Evolutionary conservation across 768 basidiomycete genomes (phyloP).

Genomic region (Tephrocybe sp.): DNA sequence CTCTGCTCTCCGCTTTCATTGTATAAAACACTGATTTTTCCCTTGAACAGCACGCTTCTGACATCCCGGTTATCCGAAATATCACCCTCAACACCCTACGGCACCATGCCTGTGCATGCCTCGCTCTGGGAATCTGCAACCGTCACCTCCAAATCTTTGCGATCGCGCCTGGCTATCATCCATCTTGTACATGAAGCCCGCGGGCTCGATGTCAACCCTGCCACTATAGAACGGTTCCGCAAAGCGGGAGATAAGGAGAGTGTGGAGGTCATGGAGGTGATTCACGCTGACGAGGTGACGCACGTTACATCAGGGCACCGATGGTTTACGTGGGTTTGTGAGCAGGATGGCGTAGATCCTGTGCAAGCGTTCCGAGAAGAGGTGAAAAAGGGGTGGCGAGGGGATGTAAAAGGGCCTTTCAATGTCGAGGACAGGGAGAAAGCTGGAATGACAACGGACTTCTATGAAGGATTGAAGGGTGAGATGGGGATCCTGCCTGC

Average conservation of each 20-base stretch:
- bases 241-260: slow-evolving; percentile 66
- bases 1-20: neutral
- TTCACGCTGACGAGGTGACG: slow-evolving; percentile 80
- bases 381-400: slow-evolving; percentile 67
- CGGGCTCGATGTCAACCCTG: slow-evolving; percentile 82
- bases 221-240: slow-evolving; percentile 71
- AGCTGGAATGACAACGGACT: slow-evolving; percentile 71
- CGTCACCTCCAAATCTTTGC: slow-evolving; percentile 65
- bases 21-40: neutral
- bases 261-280: slow-evolving; percentile 67
- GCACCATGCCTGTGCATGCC: slow-evolving; percentile 73
- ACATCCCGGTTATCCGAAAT: slow-evolving; percentile 59
- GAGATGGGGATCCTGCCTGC: slow-evolving; percentile 41
- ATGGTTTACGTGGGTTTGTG: slow-evolving; percentile 82
- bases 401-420: slow-evolving; percentile 81
- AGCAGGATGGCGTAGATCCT: slow-evolving; percentile 53
- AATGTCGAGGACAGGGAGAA: slow-evolving; percentile 71
- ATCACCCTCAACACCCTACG: slow-evolving; percentile 68
- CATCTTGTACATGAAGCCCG: slow-evolving; percentile 85
- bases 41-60: slow-evolving; percentile 51
- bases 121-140: slow-evolving; percentile 79
- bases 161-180: slow-evolving; percentile 77
- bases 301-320: slow-evolving; percentile 82
- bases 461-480: slow-evolving; percentile 71
- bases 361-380: slow-evolving; percentile 68